A percentile compares a stretch with the other conserved stretches of the same genome.
Evolutionary conservation across 805 yeast species (phyloP).

Genomic region (Zygosaccharomyces bisporus): DNA sequence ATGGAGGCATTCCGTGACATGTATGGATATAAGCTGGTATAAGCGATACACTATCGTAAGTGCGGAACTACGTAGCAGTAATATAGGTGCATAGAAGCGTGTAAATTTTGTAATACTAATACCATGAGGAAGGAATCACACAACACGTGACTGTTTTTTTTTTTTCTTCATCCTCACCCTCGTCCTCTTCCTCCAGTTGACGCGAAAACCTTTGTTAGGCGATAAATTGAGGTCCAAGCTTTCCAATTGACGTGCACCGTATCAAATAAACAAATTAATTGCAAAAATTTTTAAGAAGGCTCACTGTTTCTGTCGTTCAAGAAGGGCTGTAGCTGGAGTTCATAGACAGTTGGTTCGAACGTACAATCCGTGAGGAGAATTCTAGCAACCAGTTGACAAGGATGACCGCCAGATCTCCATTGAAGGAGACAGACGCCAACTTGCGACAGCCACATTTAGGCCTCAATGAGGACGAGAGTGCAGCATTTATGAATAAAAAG

Average conservation of each 20-base stretch:
- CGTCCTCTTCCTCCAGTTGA: conserved; percentile 4
- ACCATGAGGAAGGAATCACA: not conserved
- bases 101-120: not conserved
- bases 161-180: not conserved
- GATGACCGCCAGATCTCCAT: conserved; percentile 27
- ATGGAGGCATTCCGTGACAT: conserved; percentile 23
- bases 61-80: not conserved
- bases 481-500: conserved; percentile 20
- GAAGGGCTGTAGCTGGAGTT: conserved; percentile 2
- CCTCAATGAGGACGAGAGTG: not conserved
- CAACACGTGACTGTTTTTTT: conserved; percentile 7
- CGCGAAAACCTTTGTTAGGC: conserved; percentile 10
- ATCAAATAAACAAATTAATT: not conserved
- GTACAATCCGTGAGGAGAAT: not conserved
- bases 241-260: not conserved
- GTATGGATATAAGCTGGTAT: conserved; percentile 29
- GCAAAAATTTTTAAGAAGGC: not conserved
- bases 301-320: not conserved
- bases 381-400: conserved; percentile 7
- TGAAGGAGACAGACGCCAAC: conserved; percentile 35
- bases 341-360: not conserved
- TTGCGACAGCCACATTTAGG: conserved; percentile 15
- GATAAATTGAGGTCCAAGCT: not conserved
- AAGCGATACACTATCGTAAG: not conserved
- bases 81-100: not conserved